Conservation (phyloP, 768 basidiomycete species). For the Amyloporia xantha region DNA sequence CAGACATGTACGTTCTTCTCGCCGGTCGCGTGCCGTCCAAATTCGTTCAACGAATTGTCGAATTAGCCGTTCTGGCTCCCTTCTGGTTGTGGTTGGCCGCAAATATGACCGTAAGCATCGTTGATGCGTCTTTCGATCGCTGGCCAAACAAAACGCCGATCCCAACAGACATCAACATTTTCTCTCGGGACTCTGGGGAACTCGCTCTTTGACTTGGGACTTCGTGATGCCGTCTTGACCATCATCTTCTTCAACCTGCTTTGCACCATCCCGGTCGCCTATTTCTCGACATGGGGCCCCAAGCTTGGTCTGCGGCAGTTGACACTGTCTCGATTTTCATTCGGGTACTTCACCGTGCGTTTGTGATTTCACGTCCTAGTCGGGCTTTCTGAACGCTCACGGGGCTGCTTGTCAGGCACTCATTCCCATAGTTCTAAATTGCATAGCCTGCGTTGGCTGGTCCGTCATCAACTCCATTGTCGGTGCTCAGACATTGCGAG, state of each 20-base stretch:
- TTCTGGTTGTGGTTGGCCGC: slow-evolving; percentile 28
- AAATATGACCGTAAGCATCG: slow-evolving; percentile 16
- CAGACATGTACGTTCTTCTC: slow-evolving; percentile 4
- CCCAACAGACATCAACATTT: slow-evolving; percentile 25
- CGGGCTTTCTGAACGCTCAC: neutral
- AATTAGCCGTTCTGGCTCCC: neutral
- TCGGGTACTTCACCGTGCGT: slow-evolving; percentile 25
- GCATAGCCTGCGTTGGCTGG: slow-evolving; percentile 39
- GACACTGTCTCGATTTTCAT: slow-evolving; percentile 35
- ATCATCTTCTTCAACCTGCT: slow-evolving; percentile 38
- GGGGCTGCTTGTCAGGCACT: neutral
- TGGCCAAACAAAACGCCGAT: neutral
- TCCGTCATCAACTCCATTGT: slow-evolving; percentile 30
- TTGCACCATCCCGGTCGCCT: slow-evolving; percentile 25
- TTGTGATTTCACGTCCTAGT: neutral
- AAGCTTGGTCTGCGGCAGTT: slow-evolving; percentile 37
- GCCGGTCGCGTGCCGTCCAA: neutral
- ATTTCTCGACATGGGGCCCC: slow-evolving; percentile 33
- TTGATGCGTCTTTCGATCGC: neutral
- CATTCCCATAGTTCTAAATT: slow-evolving; percentile 32
- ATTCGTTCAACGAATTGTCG: neutral
- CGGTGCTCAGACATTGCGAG: slow-evolving; percentile 26
- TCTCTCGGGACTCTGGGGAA: slow-evolving; percentile 33
- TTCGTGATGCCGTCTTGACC: slow-evolving; percentile 30
- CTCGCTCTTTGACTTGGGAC: slow-evolving; percentile 27